Base-by-base conservation (phyloP, 306 rosid species). In the Sindora glabra region DNA sequence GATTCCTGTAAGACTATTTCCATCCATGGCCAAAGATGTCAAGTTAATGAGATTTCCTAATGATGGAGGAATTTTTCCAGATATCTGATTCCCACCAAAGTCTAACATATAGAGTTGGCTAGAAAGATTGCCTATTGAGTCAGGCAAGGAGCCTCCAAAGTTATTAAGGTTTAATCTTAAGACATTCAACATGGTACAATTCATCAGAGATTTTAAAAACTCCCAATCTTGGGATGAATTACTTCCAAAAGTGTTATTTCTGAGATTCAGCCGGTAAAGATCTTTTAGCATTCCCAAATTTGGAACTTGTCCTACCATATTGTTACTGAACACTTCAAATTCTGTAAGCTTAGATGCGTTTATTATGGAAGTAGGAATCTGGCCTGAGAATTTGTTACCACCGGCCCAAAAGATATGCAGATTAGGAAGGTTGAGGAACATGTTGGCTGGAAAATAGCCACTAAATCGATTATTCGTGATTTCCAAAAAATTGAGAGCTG, bases 381-480 rank as follows among this genome's bases (percentile, higher is more conserved):
- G 6, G 1, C 66, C 66, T 0, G 60, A 60, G 48, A 74, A 53
- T 14, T 46, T 1, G 22, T 67, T 60, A 2, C 0, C 0, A 21
- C 6, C 11, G 2, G 67, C 13, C 7, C 0, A 2, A 6, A 59
- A 10, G 0, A 0, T 0, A 2, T 8, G 19, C 48, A 67, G 54
- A 16, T 53, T 45, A 19, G 74, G 65, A 9, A 60, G 23, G 8
- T 6, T 22, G 40, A 40, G 42, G 56, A 68, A 73, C 24, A 51
- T 58, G 34, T 23, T 33, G 36, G 59, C n/a, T 2, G 73, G 69
- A 18, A 65, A 47, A 26, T 40, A 50, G 3, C 69, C 59, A 24
- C 10, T 6, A 18, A 59, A n/a, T 24, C 0, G 29, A 34, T 65
- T 59, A 7, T 0, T 0, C 0, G 1, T 1, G 1, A 9, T 0